phyloP scores from a whole-genome alignment of 768 basidiomycete species.

The Daedalea quercina region DNA sequence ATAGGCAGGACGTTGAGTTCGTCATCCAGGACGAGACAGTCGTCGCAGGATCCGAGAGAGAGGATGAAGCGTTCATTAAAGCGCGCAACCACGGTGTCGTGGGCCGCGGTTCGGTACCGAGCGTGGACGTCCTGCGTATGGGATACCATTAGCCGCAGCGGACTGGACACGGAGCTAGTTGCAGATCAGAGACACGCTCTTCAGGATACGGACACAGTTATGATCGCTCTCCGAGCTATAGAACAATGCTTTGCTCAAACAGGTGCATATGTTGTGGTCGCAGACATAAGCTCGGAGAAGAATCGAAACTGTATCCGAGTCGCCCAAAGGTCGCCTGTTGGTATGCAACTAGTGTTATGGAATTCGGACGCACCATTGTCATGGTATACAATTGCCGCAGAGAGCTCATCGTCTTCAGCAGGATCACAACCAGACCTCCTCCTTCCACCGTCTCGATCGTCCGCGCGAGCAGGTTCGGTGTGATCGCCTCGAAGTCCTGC shows the following conservation, averaged over 20 bases:
- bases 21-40: conserved; percentile 93
- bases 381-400: conserved; percentile 88
- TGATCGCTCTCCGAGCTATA: too few relatives aligned
- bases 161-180: too few relatives aligned
- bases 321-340: too few relatives aligned
- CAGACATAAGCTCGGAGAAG: too few relatives aligned
- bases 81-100: conserved; percentile 83
- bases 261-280: too few relatives aligned
- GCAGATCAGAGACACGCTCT: too few relatives aligned
- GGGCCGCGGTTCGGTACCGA: conserved; percentile 87
- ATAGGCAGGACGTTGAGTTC: conserved; percentile 97
- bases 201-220: too few relatives aligned
- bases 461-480: conserved; percentile 92
- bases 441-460: conserved; percentile 99
- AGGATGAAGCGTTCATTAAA: conserved; percentile 99
- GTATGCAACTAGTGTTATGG: too few relatives aligned
- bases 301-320: too few relatives aligned
- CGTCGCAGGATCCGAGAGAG: conserved; percentile 87
- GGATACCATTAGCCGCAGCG: too few relatives aligned
- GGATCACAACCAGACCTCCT: conserved; percentile 80
- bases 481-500: conserved; percentile 98
- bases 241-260: background rate
- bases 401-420: conserved; percentile 94
- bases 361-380: conserved; percentile 59
- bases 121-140: conserved; percentile 95